Percentiles rank a stretch among this genome's conserved stretches.
phyloP scores from a whole-genome alignment of 495 filamentous ascomycete species.

The Hypomontagnella submonticulosa region DNA sequence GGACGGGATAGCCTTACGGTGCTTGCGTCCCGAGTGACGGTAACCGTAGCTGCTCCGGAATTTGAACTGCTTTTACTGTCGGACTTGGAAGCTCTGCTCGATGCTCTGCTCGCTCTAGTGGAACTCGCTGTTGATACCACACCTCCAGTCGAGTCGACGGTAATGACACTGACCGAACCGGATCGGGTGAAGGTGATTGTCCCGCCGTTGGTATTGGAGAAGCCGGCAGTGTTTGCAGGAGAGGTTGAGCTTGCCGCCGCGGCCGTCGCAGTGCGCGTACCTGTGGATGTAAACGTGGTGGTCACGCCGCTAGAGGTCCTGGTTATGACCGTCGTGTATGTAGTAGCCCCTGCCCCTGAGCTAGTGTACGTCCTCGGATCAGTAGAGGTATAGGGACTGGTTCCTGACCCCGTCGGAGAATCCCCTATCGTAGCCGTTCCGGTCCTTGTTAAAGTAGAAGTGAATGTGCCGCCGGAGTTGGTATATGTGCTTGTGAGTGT shows the following conservation, averaged over 20 bases:
- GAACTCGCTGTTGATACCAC: neutral
- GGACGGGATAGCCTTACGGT: slow-evolving; percentile 12
- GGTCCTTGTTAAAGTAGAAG: slow-evolving; percentile 27
- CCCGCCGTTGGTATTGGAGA: neutral
- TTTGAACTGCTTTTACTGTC: neutral
- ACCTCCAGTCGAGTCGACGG: slow-evolving; percentile 15
- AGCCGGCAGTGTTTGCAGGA: neutral
- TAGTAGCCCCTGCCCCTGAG: slow-evolving; percentile 2
- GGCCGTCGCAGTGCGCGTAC: neutral
- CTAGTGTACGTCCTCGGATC: slow-evolving; percentile 22
- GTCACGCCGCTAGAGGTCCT: neutral
- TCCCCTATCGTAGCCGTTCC: slow-evolving; percentile 1
- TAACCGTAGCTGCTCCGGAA: slow-evolving; percentile 14
- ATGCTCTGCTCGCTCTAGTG: neutral
- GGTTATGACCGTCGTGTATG: slow-evolving; percentile 24
- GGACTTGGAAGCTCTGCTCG: neutral
- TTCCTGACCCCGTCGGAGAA: neutral
- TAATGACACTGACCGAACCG: slow-evolving; percentile 14
- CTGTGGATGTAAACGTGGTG: slow-evolving; percentile 23
- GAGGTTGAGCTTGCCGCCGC: neutral
- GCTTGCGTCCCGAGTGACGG: slow-evolving; percentile 12
- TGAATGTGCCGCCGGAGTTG: slow-evolving; percentile 13
- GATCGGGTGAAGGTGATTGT: slow-evolving; percentile 20
- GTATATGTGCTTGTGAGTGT: slow-evolving; percentile 30
- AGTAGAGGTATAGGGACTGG: slow-evolving; percentile 28